phyloP scores from a whole-genome alignment of 1,139 yeast species.

The Yamadazyma siamensis region DNA sequence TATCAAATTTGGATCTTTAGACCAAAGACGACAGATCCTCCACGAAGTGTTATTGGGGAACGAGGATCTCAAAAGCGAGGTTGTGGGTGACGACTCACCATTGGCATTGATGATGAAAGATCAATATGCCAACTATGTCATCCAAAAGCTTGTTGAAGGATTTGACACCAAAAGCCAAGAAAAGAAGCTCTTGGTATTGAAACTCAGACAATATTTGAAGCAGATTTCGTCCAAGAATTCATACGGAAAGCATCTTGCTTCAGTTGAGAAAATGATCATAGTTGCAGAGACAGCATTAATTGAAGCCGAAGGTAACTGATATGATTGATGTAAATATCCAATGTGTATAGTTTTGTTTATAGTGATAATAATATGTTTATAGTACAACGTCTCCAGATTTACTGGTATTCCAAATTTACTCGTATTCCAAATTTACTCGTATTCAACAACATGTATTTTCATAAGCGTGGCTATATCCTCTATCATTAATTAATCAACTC shows the following conservation, averaged over 20 bases:
- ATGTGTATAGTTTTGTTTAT: too few species aligned
- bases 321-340: too few species aligned
- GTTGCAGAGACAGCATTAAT: slow-evolving; percentile 50
- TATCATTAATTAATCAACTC: too few species aligned
- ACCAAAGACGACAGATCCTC: slow-evolving; percentile 62
- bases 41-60: slow-evolving; percentile 57
- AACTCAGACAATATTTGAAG: slow-evolving; percentile 60
- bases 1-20: slow-evolving; percentile 64
- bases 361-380: too few species aligned
- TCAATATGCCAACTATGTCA: slow-evolving; percentile 95
- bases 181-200: slow-evolving; percentile 56
- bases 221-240: slow-evolving; percentile 52
- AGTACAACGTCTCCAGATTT: too few species aligned
- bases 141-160: slow-evolving; percentile 88
- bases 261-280: slow-evolving; percentile 74
- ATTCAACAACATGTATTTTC: too few species aligned
- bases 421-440: too few species aligned
- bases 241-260: slow-evolving; percentile 82
- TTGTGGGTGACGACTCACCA: slow-evolving; percentile 57
- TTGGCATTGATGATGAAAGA: slow-evolving; percentile 92
- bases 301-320: slow-evolving; percentile 29
- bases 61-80: slow-evolving; percentile 37
- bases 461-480: too few species aligned
- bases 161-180: slow-evolving; percentile 63
- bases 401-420: too few species aligned